phyloP scores from a whole-genome alignment of 176 grass and related monocot species.

The Lolium perenne region DNA sequence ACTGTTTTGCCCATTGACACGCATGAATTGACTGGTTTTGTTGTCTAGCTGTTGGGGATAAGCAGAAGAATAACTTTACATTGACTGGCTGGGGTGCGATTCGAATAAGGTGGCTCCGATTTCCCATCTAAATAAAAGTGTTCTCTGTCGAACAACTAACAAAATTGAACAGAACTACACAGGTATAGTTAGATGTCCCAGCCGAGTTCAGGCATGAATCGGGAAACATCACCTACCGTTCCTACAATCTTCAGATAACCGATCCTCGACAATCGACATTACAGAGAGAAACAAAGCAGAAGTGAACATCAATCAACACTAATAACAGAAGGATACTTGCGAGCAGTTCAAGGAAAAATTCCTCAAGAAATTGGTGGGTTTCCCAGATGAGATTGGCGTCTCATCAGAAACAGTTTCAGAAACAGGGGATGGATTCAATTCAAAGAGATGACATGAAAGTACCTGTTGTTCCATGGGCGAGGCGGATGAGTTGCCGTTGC shows the following conservation, averaged over 20 bases:
- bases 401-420: too few relatives aligned
- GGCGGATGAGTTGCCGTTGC: background rate
- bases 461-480: background rate
- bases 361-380: background rate
- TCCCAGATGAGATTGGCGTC: background rate
- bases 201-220: background rate
- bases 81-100: background rate
- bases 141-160: background rate
- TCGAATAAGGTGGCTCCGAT: background rate
- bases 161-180: background rate
- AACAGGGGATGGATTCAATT: background rate
- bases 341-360: background rate
- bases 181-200: background rate
- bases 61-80: slow-evolving; percentile 7
- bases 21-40: slow-evolving; percentile 9
- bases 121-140: background rate
- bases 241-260: background rate
- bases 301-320: background rate
- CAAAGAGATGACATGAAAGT: background rate
- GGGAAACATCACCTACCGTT: background rate
- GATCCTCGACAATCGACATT: background rate
- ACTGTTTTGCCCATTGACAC: background rate
- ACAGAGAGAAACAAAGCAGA: background rate
- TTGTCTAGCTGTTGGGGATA: slow-evolving; percentile 13
- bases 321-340: background rate